Evolutionary conservation across 257 asterid genomes (phyloP).

Genomic region (Primulina tabacum): DNA sequence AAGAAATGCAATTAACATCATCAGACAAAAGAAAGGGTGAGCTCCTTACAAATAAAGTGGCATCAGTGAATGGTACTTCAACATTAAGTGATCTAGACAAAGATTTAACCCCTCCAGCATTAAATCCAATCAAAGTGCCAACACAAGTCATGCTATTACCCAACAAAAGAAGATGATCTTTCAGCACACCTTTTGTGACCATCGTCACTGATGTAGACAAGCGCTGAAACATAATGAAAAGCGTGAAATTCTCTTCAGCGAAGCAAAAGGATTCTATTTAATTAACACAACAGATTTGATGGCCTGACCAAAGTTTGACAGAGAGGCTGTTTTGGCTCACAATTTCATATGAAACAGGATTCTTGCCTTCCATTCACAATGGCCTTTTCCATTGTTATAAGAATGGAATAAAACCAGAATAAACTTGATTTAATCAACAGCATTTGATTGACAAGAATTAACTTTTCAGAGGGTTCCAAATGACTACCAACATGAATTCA

Average conservation of each 20-base stretch:
- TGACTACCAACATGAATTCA: slow-evolving; percentile 15
- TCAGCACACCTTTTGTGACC: slow-evolving; percentile 98
- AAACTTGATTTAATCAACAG: slow-evolving; percentile 6
- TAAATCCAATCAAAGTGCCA: slow-evolving; percentile 88
- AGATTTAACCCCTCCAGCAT: slow-evolving; percentile 85
- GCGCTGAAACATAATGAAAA: slow-evolving; percentile 51
- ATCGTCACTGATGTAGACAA: slow-evolving; percentile 84
- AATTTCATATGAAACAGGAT: background rate
- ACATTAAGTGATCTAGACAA: slow-evolving; percentile 68
- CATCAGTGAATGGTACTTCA: slow-evolving; percentile 89
- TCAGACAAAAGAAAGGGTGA: slow-evolving; percentile 15
- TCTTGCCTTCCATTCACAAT: background rate
- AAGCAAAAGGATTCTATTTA: background rate
- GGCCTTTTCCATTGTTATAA: background rate
- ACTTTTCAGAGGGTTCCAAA: background rate
- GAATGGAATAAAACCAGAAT: slow-evolving; percentile 13
- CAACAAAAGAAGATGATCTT: slow-evolving; percentile 86
- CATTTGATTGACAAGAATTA: slow-evolving; percentile 5
- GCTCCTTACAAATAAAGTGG: slow-evolving; percentile 78
- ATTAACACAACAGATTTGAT: slow-evolving; percentile 12
- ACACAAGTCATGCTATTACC: slow-evolving; percentile 95
- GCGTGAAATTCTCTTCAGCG: background rate
- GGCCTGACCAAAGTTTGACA: slow-evolving; percentile 21
- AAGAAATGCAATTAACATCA: slow-evolving; percentile 9
- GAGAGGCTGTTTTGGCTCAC: background rate